A percentile compares a stretch with the other conserved stretches of the same genome.
Conservation (phyloP, 208 protist species). For the Acanthamoeba lenticulata region DNA sequence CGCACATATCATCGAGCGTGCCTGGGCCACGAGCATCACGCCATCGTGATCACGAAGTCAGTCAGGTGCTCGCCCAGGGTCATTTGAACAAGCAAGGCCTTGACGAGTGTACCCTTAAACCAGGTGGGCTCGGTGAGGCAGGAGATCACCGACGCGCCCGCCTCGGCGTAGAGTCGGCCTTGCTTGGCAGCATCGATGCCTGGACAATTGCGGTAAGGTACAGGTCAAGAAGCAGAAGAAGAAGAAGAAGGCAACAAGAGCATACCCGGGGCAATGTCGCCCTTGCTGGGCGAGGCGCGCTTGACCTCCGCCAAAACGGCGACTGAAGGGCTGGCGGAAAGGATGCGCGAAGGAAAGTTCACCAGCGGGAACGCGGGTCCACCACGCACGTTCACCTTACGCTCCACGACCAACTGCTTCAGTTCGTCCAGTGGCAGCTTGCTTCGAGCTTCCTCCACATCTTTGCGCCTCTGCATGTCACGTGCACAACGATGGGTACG, state of each 20-base stretch:
- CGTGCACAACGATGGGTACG: too few species aligned
- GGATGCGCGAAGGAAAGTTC: slow-evolving; percentile 8
- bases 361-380: slow-evolving; percentile 11
- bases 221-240: too few species aligned
- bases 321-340: neutral
- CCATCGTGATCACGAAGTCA: too few species aligned
- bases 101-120: slow-evolving; percentile 78
- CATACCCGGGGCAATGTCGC: slow-evolving; percentile 75
- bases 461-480: slow-evolving; percentile 71
- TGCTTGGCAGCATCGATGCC: slow-evolving; percentile 75
- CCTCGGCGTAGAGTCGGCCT: slow-evolving; percentile 72
- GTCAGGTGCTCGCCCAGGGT: too few species aligned
- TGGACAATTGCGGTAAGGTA: too few species aligned
- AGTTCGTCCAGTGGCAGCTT: slow-evolving; percentile 59
- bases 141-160: slow-evolving; percentile 81
- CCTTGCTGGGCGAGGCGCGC: slow-evolving; percentile 83
- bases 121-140: slow-evolving; percentile 87
- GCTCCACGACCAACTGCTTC: neutral
- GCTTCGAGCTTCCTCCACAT: slow-evolving; percentile 66
- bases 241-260: neutral
- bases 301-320: slow-evolving; percentile 85
- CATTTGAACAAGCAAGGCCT: too few species aligned
- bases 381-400: slow-evolving; percentile 24
- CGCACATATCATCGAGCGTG: slow-evolving; percentile 79
- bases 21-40: too few species aligned